Evolutionary conservation across 495 filamentous ascomycete genomes (phyloP), one percentile per base, ranked within the genome.

Genomic region (Apiosordaria backusii): DNA sequence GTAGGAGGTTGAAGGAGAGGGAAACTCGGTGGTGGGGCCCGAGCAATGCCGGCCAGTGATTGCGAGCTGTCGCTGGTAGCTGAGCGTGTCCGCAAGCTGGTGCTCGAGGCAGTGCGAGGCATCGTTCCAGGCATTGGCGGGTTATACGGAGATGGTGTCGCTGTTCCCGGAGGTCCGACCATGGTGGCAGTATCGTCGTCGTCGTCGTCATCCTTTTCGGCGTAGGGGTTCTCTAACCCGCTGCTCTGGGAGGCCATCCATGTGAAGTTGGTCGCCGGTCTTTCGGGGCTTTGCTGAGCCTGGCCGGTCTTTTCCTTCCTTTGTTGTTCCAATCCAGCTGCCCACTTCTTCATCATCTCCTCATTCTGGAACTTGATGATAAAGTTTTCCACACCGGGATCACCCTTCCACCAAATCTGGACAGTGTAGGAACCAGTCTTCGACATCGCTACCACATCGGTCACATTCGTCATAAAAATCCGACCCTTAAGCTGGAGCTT

Each of bases 381-480:
- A 75, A 99, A 99, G 73, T 95, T 97, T 75, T 99, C 95, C 5
- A 98, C 93, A 0, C 92, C 91, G 4, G 93, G 91, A 69, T 99
- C 95, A 4, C 94, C 96, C 74, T 95, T 98, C 95, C 95, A 99
- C 81, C 92, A 98, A 58, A 99, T 98, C 75, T 98, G 95, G 53
- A 97, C 90, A 0, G 91, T 92, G 72, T 97, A 97, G 19, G 91
- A 92, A 55, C 92, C 92, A 95, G 66, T 50, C 75, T 92, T 96
- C 62, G 87, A 84, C 35, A 93, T 80, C 19, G 90, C 91, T 4
- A 97, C 80, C 24, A 96, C 90, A 72, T 98, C 93, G 6, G 95
- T 99, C 55, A 99, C 94, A 74, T 99, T 99, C 63, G 94, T 93
- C 94, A 99, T 97, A 78, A 98, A 98, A 71, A 99, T 99, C 22